These are phyloP conservation scores for Schwanniomyces etchellsii DNA, from an alignment of 1,139 yeast genomes.

Conservation along the genomic window DNA sequence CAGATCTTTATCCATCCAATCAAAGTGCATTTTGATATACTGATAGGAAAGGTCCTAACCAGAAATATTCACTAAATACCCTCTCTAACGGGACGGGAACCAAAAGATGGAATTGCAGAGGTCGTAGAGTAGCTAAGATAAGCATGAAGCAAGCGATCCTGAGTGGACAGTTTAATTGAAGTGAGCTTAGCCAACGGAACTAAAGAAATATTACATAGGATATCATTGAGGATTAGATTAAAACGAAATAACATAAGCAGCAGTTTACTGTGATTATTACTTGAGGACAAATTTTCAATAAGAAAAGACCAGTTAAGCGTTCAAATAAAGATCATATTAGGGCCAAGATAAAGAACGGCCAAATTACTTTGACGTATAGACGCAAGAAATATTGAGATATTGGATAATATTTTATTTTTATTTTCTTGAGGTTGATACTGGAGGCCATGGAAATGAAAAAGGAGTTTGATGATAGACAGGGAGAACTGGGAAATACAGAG, in stretches of 20 bases:
- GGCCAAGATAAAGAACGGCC: background rate
- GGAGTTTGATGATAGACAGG: background rate
- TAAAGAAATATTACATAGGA: too few relatives aligned
- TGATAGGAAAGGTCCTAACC: constrained; percentile 1
- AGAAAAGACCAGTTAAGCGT: background rate
- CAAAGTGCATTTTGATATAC: constrained; percentile 1
- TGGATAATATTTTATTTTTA: too few relatives aligned
- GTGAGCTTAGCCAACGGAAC: too few relatives aligned
- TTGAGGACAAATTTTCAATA: background rate
- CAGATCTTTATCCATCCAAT: constrained; percentile 5
- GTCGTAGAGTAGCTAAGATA: too few relatives aligned
- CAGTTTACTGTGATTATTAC: too few relatives aligned
- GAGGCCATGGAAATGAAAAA: too few relatives aligned
- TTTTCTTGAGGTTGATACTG: too few relatives aligned
- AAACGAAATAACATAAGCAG: too few relatives aligned
- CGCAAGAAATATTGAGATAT: background rate
- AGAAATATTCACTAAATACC: background rate
- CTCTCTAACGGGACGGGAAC: background rate
- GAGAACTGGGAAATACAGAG: background rate
- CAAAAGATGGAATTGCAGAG: too few relatives aligned
- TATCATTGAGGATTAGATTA: too few relatives aligned
- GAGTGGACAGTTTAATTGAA: too few relatives aligned
- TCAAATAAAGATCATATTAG: background rate
- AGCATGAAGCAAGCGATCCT: too few relatives aligned
- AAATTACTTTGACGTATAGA: background rate